Evolutionary conservation across 2,329 filamentous ascomycete species (phyloP), one percentile per base, ranked within the genome.

Genomic region (Aquanectria penicillioides): DNA sequence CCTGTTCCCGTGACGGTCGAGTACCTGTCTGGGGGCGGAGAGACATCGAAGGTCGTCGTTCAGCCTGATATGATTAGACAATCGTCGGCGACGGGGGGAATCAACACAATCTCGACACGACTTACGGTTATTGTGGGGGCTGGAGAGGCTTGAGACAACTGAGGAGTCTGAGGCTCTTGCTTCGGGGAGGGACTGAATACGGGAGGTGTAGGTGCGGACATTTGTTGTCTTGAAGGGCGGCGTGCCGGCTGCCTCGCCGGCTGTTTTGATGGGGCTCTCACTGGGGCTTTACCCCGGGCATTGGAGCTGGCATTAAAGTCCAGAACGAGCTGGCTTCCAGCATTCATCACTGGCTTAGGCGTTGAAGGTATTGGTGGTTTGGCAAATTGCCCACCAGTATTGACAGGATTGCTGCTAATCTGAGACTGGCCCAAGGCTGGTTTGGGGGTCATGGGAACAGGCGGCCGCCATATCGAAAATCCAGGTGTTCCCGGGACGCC

Each of bases 1-100:
- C 77, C 64, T 79, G 76, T 62, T 80, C 78, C 57, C 78, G 69
- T 41, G 78, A 77, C 22, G 74, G 73, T 44, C 77, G 73, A 64
- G 68, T 69, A 57, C 73, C 75, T 44, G 65, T 62, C 51, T 73
- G 71, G 33, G 72, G 59, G 64, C 68, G 71, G 59, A 67, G 67
- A 59, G 68, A 71, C 57, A 70, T 59, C 3, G 69, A 73, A 43
- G 63, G 65, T 59, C 69, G 69, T 25, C 71, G 68, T 59, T 70
- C 67, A 41, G 56, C 59, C 71, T 75, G 47, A 5, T 6, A n/a
- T 56, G 37, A 57, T 66, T 23, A 67, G 61, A 18, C 56, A 33
- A 11, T 20, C 17, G 10, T 23, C 23, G 15, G 7, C 6, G 7
- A 11, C 6, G 18, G n/a, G 29, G 22, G n/a, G 6, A 6, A 44